Evolutionary conservation across 2,329 filamentous ascomycete species (phyloP), one percentile per base, ranked within the genome.

Genomic region (Periconia sp.): DNA sequence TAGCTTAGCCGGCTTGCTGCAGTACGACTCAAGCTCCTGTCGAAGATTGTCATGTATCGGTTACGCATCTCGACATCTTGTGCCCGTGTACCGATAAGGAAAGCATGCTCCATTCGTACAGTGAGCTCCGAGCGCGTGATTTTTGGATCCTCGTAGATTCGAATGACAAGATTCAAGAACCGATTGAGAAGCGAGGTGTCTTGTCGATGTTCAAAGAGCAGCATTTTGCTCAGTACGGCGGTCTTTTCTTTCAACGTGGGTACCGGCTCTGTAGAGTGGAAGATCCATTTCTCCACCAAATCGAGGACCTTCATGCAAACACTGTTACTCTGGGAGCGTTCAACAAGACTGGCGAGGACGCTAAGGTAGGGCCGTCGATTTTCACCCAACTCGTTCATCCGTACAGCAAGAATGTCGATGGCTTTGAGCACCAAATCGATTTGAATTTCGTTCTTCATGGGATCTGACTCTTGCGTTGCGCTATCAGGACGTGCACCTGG

Each of bases 211-310:
- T 99, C 94, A 63, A 99, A 99, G 0, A 92, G 87, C 15, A 97
- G 79, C 94, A 99, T 99, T 77, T 99, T 99, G 66, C 96, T 92
- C n/a, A 99, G 78, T 1, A 99, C 94, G 1, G 95, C 95, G 0
- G 93, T 97, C 79, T 99, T 99, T 76, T 99, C 95, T 74, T 99
- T 99, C 1, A 99, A 82, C 0, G 94, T 99, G 0, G 94, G 94
- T 82, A 94, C 97, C 1, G 92, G 94, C 59, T 96, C 94, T 54
- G 91, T 92, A 0, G 91, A 94, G 60, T 91, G 85, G 79, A 99
- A 99, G 6, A 99, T 90, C 95, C 95, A 99, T 31, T 82, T 84
- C 71, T 97, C 93, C 3, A 97, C 93, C 84, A 99, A 93, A 47
- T 88, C 86, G 27, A 99, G 79, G 50, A 99, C 92, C 77, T 96